phyloP scores from a whole-genome alignment of 345 rosid species.

The Hirschfeldia incana region DNA sequence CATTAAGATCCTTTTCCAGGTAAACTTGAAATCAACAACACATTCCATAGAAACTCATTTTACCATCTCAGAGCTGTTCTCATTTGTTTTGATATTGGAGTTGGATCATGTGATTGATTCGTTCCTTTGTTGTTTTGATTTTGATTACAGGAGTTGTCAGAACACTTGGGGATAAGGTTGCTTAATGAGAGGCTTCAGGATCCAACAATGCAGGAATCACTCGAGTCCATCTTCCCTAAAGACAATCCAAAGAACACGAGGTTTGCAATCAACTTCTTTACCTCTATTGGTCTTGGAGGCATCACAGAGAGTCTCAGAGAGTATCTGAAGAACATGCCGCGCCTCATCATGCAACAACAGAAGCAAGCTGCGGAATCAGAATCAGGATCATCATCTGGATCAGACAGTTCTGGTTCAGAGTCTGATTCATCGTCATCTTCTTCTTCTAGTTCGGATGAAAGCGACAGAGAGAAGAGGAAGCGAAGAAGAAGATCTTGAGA shows the following conservation, averaged over 20 bases:
- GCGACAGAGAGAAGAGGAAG: slow-evolving; percentile 46
- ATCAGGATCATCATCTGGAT: slow-evolving; percentile 45
- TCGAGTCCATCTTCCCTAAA: slow-evolving; percentile 80
- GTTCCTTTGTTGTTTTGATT: not conserved
- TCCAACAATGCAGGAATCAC: slow-evolving; percentile 70
- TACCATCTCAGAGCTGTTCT: not conserved
- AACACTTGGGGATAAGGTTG: slow-evolving; percentile 81
- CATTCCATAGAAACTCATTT: slow-evolving; percentile 9
- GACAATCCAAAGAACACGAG: slow-evolving; percentile 94
- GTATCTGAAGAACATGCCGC: slow-evolving; percentile 91
- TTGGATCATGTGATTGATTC: no score
- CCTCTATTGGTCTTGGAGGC: slow-evolving; percentile 98
- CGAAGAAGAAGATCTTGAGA: slow-evolving; percentile 41
- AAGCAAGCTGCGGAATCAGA: slow-evolving; percentile 50
- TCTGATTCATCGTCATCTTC: slow-evolving; percentile 42
- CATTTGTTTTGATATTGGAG: not conserved
- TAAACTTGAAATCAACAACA: slow-evolving; percentile 33
- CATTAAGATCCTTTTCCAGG: slow-evolving; percentile 97
- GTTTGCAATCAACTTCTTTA: slow-evolving; percentile 88
- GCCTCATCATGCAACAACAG: slow-evolving; percentile 92
- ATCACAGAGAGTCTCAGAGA: slow-evolving; percentile 88
- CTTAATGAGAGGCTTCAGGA: slow-evolving; percentile 80
- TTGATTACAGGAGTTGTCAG: slow-evolving; percentile 72
- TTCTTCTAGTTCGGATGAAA: slow-evolving; percentile 47
- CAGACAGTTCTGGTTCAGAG: slow-evolving; percentile 42